phyloP scores from a whole-genome alignment of 2,329 filamentous ascomycete genomes.

The Calonectria pseudoreteaudii region DNA sequence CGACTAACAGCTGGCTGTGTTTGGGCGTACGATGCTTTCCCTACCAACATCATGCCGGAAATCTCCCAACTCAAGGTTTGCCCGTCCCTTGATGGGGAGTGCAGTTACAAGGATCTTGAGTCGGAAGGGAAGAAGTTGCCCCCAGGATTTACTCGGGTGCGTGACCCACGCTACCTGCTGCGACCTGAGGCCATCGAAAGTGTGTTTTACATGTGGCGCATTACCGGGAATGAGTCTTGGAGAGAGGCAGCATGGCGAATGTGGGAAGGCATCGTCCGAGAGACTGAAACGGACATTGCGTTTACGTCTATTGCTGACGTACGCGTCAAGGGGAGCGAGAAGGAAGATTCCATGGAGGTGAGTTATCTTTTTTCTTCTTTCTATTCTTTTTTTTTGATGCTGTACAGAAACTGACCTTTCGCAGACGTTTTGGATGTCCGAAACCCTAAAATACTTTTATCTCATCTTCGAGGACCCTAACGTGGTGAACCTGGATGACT shows the following conservation, averaged over 20 bases:
- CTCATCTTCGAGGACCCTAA: slow-evolving; percentile 75
- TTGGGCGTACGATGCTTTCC: slow-evolving; percentile 64
- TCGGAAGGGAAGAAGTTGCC: slow-evolving; percentile 47
- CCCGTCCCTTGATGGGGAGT: slow-evolving; percentile 49
- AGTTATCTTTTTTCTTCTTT: slow-evolving; percentile 37
- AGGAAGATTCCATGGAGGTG: slow-evolving; percentile 73
- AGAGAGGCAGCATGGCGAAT: slow-evolving; percentile 61
- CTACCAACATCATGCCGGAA: slow-evolving; percentile 68
- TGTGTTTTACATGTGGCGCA: slow-evolving; percentile 63
- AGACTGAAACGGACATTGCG: slow-evolving; percentile 57
- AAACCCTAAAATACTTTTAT: slow-evolving; percentile 85
- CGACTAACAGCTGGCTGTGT: slow-evolving; percentile 65
- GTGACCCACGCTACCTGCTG: slow-evolving; percentile 57
- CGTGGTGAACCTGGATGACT: slow-evolving; percentile 76
- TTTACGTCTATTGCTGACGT: slow-evolving; percentile 57
- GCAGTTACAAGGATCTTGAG: slow-evolving; percentile 46
- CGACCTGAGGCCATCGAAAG: slow-evolving; percentile 66
- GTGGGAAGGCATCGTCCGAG: slow-evolving; percentile 57
- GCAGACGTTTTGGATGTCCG: slow-evolving; percentile 77
- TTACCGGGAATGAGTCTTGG: slow-evolving; percentile 59
- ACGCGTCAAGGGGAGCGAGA: slow-evolving; percentile 42
- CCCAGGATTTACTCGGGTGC: slow-evolving; percentile 69
- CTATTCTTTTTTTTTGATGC: neutral
- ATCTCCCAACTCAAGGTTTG: slow-evolving; percentile 54
- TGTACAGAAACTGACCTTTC: slow-evolving; percentile 26